Percentiles rank a stretch among this genome's conserved stretches.
Evolutionary conservation across 345 rosid genomes (phyloP).

Genomic region (Salix brachista): DNA sequence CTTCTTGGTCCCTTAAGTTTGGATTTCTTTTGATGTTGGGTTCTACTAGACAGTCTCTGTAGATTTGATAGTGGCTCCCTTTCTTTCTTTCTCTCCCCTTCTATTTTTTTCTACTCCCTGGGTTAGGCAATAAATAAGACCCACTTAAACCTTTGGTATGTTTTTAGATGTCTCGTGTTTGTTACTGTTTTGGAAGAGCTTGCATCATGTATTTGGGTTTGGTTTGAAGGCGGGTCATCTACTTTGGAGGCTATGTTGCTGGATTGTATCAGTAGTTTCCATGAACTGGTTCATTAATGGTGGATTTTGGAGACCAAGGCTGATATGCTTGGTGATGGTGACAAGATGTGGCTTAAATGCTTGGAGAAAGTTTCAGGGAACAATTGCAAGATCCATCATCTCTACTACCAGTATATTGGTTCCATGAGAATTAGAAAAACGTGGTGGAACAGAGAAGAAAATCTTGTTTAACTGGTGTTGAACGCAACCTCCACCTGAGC

Average conservation of each 20-base stretch:
- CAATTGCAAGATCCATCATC: constrained; percentile 51
- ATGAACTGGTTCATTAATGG: constrained; percentile 59
- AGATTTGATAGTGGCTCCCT: constrained; percentile 36
- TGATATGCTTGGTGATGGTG: constrained; percentile 51
- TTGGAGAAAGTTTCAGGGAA: constrained; percentile 52
- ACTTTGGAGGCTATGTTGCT: constrained; percentile 78
- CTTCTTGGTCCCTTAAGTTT: constrained; percentile 17
- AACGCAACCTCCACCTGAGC: too few relatives aligned
- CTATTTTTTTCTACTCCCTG: constrained; percentile 25
- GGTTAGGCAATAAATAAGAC: constrained; percentile 26
- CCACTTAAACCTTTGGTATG: constrained; percentile 23
- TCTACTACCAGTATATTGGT: constrained; percentile 51
- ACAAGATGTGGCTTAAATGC: constrained; percentile 51
- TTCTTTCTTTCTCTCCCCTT: constrained; percentile 18
- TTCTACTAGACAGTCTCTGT: constrained; percentile 37
- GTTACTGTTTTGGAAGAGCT: constrained; percentile 63
- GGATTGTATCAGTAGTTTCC: constrained; percentile 57
- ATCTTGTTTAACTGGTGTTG: too few relatives aligned
- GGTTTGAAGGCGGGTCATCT: constrained; percentile 77
- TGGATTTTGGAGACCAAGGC: constrained; percentile 46
- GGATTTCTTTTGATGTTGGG: constrained; percentile 39
- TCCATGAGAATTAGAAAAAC: constrained; percentile 49
- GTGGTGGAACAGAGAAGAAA: too few relatives aligned
- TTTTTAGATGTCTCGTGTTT: constrained; percentile 30
- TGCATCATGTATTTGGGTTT: constrained; percentile 69